Conservation (phyloP, 2,329 filamentous ascomycete genomes). For the Xylaria sp. region DNA sequence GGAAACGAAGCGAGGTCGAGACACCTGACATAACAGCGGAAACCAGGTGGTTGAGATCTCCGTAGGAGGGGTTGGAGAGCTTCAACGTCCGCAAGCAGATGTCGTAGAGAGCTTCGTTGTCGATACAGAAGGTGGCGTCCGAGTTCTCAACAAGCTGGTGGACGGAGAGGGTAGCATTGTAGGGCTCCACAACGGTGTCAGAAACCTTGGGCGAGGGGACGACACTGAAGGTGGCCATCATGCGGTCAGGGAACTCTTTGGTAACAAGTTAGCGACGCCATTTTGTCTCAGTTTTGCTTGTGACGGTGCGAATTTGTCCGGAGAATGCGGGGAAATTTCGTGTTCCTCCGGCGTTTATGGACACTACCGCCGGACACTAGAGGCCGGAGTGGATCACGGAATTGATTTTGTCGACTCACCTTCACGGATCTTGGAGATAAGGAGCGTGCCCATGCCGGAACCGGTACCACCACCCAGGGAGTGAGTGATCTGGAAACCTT, state of each 20-base stretch:
- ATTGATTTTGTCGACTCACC: not conserved
- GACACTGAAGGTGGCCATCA: slow-evolving; percentile 99
- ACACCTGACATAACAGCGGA: slow-evolving; percentile 99
- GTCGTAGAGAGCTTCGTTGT: slow-evolving; percentile 99
- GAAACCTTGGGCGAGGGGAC: slow-evolving; percentile 99
- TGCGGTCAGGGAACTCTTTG: slow-evolving; percentile 92
- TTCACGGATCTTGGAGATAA: slow-evolving; percentile 99
- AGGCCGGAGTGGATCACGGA: not conserved
- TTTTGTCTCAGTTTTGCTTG: not conserved
- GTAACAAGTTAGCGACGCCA: not conserved
- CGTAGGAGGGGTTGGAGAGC: slow-evolving; percentile 97
- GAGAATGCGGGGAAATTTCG: not conserved
- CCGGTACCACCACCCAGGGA: slow-evolving; percentile 99
- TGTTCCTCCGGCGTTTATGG: not conserved
- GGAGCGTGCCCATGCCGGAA: slow-evolving; percentile 98
- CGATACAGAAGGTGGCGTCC: slow-evolving; percentile 99
- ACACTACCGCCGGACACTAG: not conserved
- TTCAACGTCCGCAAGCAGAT: slow-evolving; percentile 99
- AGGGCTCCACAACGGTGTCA: slow-evolving; percentile 98
- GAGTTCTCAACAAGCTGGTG: slow-evolving; percentile 99
- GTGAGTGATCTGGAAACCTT: slow-evolving; percentile 99
- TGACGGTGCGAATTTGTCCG: not conserved
- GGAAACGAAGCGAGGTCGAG: slow-evolving; percentile 98
- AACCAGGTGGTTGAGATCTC: slow-evolving; percentile 98
- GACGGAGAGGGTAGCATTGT: slow-evolving; percentile 98